These are phyloP conservation scores for Andrographis paniculata DNA, from an alignment of 305 asterid genomes.

Conservation along the genomic window DNA sequence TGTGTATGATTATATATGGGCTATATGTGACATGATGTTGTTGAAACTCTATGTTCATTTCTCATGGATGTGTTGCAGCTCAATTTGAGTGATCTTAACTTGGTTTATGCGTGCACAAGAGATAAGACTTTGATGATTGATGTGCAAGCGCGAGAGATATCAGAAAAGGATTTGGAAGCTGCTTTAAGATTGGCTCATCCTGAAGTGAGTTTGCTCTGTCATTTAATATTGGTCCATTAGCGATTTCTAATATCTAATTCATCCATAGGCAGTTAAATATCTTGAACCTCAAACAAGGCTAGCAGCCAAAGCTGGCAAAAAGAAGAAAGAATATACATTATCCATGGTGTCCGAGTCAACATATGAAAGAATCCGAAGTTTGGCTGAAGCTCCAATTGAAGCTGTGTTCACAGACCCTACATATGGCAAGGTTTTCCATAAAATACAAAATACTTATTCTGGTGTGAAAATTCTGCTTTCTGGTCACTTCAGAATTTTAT, in stretches of 20 bases:
- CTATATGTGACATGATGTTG: background rate
- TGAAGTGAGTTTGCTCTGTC: conserved; percentile 45
- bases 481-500: conserved; percentile 4
- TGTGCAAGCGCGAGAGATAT: conserved; percentile 82
- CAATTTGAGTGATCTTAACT: conserved; percentile 78
- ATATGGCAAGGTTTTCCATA: conserved; percentile 71
- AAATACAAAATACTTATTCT: conserved; percentile 9
- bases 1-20: conserved; percentile 6
- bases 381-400: conserved; percentile 80
- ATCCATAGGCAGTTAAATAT: conserved; percentile 74
- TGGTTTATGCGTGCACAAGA: conserved; percentile 95
- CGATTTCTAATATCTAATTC: conserved; percentile 25
- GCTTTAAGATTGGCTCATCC: conserved; percentile 94
- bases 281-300: conserved; percentile 88
- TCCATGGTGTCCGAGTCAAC: conserved; percentile 64
- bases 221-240: conserved; percentile 15
- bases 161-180: conserved; percentile 85
- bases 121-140: conserved; percentile 98
- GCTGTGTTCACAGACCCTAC: conserved; percentile 86
- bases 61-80: conserved; percentile 55
- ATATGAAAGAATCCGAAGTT: conserved; percentile 65
- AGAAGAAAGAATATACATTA: conserved; percentile 65
- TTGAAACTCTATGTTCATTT: conserved; percentile 13
- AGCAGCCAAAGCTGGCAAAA: conserved; percentile 87
- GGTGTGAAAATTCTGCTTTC: conserved; percentile 11